A percentile compares a stretch with the other conserved stretches of the same genome.
phyloP scores from a whole-genome alignment of 345 rosid genomes.

The Syzygium jambos region DNA sequence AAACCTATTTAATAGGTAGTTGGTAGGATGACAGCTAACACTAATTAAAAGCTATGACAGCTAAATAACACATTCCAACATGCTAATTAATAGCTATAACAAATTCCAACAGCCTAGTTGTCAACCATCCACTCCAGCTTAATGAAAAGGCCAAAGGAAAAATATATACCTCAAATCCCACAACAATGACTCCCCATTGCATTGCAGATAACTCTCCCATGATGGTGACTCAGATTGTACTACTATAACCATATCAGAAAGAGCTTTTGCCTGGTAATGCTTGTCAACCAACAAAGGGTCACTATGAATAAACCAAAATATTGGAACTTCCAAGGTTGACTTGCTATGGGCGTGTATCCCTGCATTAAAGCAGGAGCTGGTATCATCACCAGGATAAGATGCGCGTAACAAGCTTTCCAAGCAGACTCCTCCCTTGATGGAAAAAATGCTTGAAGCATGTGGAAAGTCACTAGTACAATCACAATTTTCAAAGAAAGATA shows the following conservation, averaged over 20 bases:
- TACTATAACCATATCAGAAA: conserved; percentile 87
- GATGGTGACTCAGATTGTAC: conserved; percentile 88
- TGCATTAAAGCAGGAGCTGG: conserved; percentile 10
- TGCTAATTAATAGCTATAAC: no score
- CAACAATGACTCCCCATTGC: conserved; percentile 84
- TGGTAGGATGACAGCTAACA: no score
- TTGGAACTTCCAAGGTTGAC: conserved; percentile 93
- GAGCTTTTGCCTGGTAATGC: conserved; percentile 94
- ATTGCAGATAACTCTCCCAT: conserved; percentile 97
- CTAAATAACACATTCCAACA: no score
- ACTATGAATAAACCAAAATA: conserved; percentile 87
- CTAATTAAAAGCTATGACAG: no score
- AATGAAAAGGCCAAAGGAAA: neutral
- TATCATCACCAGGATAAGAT: neutral
- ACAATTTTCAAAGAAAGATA: no score
- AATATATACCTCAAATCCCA: conserved; percentile 76
- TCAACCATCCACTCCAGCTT: neutral
- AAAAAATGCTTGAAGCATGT: no score
- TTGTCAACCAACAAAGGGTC: conserved; percentile 86
- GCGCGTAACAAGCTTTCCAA: neutral
- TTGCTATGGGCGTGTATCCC: conserved; percentile 89
- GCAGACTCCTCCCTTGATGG: no score
- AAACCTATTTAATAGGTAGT: no score
- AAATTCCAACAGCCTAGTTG: no score
- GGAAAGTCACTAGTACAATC: no score